Percentiles rank a stretch among this genome's conserved stretches.
phyloP scores from a whole-genome alignment of 805 yeast species.

The Metschnikowia amazonensis region DNA sequence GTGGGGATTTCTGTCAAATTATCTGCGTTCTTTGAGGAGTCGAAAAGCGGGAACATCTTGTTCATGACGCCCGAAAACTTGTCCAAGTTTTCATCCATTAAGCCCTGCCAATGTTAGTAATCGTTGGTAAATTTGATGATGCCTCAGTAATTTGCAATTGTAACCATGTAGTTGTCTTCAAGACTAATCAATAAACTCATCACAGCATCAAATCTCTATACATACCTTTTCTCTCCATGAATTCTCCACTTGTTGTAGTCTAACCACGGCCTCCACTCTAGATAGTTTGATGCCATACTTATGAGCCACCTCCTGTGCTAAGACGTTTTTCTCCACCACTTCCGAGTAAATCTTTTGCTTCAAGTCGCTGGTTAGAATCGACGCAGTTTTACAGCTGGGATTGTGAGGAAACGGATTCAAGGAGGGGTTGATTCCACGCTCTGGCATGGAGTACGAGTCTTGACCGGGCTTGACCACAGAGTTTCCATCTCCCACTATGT shows the following conservation, averaged over 20 bases:
- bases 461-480: constrained; percentile 21
- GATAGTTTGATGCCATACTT: constrained; percentile 77
- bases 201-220: constrained; percentile 27
- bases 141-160: constrained; percentile 25
- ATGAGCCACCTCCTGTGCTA: constrained; percentile 72
- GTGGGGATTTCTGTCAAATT: constrained; percentile 92
- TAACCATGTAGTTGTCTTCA: constrained; percentile 66
- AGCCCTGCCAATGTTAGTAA: constrained; percentile 44
- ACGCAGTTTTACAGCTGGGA: constrained; percentile 62
- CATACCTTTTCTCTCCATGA: constrained; percentile 60
- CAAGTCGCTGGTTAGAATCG: constrained; percentile 53
- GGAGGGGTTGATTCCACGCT: constrained; percentile 21
- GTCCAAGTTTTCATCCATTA: constrained; percentile 52
- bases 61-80: constrained; percentile 62
- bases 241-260: constrained; percentile 62
- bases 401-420: constrained; percentile 83
- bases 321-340: constrained; percentile 46
- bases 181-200: constrained; percentile 73
- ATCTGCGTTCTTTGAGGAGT: constrained; percentile 46
- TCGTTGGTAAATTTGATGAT: neutral
- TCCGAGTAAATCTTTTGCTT: constrained; percentile 59
- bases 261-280: constrained; percentile 83
- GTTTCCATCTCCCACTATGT: constrained; percentile 55
- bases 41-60: constrained; percentile 76
- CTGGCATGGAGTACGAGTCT: constrained; percentile 18